Evolutionary conservation across 75 land plant species (phyloP).

Genomic region (Ceratopteris richardii): DNA sequence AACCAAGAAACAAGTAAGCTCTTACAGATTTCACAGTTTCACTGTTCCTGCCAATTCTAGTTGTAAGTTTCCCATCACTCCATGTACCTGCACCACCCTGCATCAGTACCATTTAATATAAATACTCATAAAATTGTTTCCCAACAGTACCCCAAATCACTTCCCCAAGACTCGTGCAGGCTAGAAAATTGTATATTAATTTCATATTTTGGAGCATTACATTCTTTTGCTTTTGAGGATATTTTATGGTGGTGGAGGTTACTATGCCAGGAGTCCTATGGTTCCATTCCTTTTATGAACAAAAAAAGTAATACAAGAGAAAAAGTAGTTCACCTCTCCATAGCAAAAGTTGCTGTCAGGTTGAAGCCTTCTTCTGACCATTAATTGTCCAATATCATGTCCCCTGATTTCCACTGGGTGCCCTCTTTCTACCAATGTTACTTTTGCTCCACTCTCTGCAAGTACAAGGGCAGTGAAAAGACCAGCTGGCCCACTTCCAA

Average conservation of each 20-base stretch:
- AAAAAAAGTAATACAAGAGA: no score
- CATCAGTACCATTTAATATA: slow-evolving; percentile 13
- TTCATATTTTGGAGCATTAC: not conserved
- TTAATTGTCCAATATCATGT: slow-evolving; percentile 88
- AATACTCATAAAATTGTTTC: slow-evolving; percentile 24
- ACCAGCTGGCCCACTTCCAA: slow-evolving; percentile 98
- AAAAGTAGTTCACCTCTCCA: slow-evolving; percentile 94
- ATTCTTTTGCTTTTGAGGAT: not conserved
- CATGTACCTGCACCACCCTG: slow-evolving; percentile 99
- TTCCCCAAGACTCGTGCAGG: no score
- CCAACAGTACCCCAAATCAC: no score
- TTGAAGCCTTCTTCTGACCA: slow-evolving; percentile 60
- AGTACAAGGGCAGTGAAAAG: slow-evolving; percentile 89
- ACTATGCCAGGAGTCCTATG: no score
- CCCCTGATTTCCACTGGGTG: slow-evolving; percentile 90
- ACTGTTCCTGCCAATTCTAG: slow-evolving; percentile 91
- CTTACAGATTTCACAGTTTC: slow-evolving; percentile 77
- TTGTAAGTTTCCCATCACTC: slow-evolving; percentile 99
- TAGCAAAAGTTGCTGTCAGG: slow-evolving; percentile 96
- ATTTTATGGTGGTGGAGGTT: no score
- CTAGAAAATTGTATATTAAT: no score
- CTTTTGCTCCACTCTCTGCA: slow-evolving; percentile 86
- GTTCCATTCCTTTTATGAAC: no score
- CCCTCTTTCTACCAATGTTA: slow-evolving; percentile 88
- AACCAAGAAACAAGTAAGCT: not conserved